Conservation (phyloP, 352 stramenopile genomes). For the Phytopythium sindhum region DNA sequence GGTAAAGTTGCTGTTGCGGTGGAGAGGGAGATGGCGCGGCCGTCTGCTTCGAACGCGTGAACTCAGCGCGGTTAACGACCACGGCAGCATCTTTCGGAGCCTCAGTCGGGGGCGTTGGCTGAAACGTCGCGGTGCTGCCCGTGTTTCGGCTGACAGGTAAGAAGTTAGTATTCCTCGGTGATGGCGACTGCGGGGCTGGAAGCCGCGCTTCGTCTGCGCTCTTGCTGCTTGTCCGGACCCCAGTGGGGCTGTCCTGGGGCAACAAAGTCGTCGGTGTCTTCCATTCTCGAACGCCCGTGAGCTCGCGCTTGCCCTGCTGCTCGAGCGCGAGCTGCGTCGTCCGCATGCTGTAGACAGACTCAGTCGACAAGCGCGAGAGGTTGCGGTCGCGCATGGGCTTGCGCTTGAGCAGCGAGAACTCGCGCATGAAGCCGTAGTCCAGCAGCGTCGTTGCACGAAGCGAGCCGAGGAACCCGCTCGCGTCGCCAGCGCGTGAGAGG, state of each 20-base stretch:
- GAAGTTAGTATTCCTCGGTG: neutral
- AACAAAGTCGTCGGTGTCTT: neutral
- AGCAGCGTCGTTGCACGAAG: slow-evolving; percentile 39
- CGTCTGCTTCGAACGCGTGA: neutral
- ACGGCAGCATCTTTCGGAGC: neutral
- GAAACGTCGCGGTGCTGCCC: neutral
- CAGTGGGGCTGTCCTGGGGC: neutral
- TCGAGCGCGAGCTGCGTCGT: slow-evolving; percentile 40
- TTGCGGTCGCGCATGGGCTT: slow-evolving; percentile 38
- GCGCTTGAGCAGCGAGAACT: slow-evolving; percentile 38
- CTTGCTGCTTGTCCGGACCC: neutral
- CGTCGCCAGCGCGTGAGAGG: neutral
- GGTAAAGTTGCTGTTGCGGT: neutral
- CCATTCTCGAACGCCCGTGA: slow-evolving; percentile 1
- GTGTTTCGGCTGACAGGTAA: neutral
- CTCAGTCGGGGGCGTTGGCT: neutral
- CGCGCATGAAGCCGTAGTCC: slow-evolving; percentile 50
- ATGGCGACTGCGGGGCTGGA: neutral
- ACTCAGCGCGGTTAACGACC: neutral
- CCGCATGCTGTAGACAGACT: slow-evolving; percentile 43
- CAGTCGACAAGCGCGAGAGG: slow-evolving; percentile 32
- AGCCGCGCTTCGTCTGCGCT: neutral
- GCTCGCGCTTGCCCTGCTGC: slow-evolving; percentile 10
- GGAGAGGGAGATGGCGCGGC: neutral
- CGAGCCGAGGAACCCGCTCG: slow-evolving; percentile 21